Conservation (phyloP, 1,139 yeast genomes). For the Debaryomyces sp. region DNA sequence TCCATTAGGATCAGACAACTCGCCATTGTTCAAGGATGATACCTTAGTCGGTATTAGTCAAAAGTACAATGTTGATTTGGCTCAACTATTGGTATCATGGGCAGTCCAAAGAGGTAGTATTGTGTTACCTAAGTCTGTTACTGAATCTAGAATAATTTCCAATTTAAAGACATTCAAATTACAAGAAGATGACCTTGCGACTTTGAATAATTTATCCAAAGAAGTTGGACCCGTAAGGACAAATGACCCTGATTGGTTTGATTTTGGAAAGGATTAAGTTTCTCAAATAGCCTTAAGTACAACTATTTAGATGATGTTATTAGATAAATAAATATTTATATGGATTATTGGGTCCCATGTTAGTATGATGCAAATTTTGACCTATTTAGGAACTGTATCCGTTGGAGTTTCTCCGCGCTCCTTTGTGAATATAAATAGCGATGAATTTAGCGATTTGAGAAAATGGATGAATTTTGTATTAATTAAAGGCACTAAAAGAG, state of each 20-base stretch:
- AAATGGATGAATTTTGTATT: background rate
- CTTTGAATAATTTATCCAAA: slow-evolving; percentile 32
- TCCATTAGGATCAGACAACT: slow-evolving; percentile 59
- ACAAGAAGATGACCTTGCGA: slow-evolving; percentile 35
- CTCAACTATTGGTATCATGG: slow-evolving; percentile 55
- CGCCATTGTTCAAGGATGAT: slow-evolving; percentile 52
- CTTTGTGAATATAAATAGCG: background rate
- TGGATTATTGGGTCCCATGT: too few species aligned
- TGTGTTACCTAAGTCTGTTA: slow-evolving; percentile 58
- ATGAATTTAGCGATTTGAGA: background rate
- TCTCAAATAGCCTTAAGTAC: too few species aligned
- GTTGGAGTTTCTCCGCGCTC: background rate
- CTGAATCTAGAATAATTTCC: slow-evolving; percentile 34
- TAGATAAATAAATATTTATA: too few species aligned
- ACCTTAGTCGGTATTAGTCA: slow-evolving; percentile 43
- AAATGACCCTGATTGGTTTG: slow-evolving; percentile 26
- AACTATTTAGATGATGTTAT: too few species aligned
- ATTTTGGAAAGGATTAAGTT: background rate
- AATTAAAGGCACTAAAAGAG: background rate
- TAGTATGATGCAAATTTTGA: too few species aligned
- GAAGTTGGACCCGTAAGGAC: slow-evolving; percentile 35
- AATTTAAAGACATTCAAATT: slow-evolving; percentile 36
- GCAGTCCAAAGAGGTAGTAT: slow-evolving; percentile 54
- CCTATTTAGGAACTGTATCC: background rate
- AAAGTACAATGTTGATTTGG: slow-evolving; percentile 45